phyloP scores from a whole-genome alignment of 2,329 filamentous ascomycete genomes.

The Bipolaris oryzae region DNA sequence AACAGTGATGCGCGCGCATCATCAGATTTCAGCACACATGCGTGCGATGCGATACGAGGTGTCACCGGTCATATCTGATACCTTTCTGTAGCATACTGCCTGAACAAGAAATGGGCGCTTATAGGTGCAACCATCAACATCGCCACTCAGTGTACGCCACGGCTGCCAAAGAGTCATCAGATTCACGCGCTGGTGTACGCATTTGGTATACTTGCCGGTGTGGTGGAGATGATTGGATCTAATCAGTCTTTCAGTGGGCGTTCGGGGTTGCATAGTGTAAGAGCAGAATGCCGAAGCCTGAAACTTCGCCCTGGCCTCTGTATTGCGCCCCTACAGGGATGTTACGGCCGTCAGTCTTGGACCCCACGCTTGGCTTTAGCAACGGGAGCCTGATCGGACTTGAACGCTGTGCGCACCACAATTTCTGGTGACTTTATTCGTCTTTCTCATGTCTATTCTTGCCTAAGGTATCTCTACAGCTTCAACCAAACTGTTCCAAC shows the following conservation, averaged over 20 bases:
- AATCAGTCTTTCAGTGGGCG: too few relatives aligned
- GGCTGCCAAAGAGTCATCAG: too few relatives aligned
- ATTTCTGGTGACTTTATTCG: not conserved
- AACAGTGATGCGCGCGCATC: not conserved
- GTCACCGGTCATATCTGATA: not conserved
- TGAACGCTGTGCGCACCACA: not conserved
- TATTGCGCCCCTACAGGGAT: not conserved
- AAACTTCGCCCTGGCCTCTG: not conserved
- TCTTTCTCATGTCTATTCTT: not conserved
- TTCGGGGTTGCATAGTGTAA: too few relatives aligned
- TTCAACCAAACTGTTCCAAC: not conserved
- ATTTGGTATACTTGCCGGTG: too few relatives aligned
- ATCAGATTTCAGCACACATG: not conserved
- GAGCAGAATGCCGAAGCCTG: not conserved
- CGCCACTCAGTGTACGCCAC: too few relatives aligned
- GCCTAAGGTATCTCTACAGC: not conserved
- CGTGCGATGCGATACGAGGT: not conserved
- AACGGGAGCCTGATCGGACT: not conserved
- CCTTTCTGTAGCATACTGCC: too few relatives aligned
- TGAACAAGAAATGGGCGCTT: too few relatives aligned
- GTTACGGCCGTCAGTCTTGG: not conserved
- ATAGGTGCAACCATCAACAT: too few relatives aligned
- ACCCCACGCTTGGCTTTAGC: not conserved
- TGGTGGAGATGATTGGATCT: too few relatives aligned
- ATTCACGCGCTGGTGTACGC: too few relatives aligned